phyloP scores from a whole-genome alignment of 2,329 filamentous ascomycete species.

The Fusarium brevicatenulatum region DNA sequence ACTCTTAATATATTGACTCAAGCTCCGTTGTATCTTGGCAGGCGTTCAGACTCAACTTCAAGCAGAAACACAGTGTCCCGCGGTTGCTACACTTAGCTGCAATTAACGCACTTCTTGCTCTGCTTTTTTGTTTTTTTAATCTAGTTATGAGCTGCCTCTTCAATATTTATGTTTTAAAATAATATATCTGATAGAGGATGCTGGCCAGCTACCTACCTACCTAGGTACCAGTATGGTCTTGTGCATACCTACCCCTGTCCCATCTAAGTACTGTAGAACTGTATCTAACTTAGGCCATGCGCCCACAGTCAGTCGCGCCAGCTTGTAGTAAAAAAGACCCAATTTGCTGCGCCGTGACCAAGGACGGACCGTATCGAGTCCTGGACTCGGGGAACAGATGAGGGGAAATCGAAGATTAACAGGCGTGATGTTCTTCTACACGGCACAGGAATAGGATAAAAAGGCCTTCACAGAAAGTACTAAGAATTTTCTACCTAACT shows the following conservation, averaged over 20 bases:
- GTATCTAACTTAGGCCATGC: conserved; percentile 9
- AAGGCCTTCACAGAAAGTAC: not conserved
- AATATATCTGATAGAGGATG: not conserved
- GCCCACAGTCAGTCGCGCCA: conserved; percentile 9
- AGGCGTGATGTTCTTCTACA: not conserved
- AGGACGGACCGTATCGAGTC: not conserved
- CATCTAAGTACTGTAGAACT: not conserved
- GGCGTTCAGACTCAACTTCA: not conserved
- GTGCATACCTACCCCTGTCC: conserved; percentile 4
- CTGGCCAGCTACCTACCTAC: conserved; percentile 4
- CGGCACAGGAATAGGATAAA: not conserved
- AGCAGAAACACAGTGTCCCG: not conserved
- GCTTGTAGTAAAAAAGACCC: conserved; percentile 2
- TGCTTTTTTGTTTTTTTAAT: not conserved
- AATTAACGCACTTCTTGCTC: not conserved
- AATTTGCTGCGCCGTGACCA: not conserved
- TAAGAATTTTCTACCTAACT: not conserved
- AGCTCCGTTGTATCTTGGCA: not conserved
- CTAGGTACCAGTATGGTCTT: not conserved
- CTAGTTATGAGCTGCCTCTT: not conserved
- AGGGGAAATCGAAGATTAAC: not conserved
- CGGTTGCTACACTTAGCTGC: not conserved
- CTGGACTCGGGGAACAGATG: not conserved
- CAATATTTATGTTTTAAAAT: not conserved
- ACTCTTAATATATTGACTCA: not conserved